Evolutionary conservation across 768 basidiomycete genomes (phyloP), one percentile per base, ranked within the genome.

Genomic region (Mycena chlorophos): DNA sequence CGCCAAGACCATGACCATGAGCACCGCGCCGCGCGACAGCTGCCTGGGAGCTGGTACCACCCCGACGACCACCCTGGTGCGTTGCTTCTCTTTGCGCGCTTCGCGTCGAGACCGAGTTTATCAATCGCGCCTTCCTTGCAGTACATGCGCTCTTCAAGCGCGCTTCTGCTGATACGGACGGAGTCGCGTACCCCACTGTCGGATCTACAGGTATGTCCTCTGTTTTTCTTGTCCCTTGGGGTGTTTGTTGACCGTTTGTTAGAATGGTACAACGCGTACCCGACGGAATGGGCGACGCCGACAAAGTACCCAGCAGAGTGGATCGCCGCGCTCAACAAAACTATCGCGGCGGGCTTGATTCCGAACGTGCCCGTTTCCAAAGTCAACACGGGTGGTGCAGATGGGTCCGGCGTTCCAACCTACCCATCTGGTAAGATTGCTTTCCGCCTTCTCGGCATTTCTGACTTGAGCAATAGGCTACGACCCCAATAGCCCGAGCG

Each of bases 311-410:
- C 55, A 3, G 51, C 34, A 14, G 55, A 14, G n/a, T 60, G 58
- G 58, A n/a, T 26, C 2, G 40, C 46, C 5, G 58, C 91, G 5
- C 76, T 94, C 60, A 75, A 81, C 47, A 77, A 73, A 16, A 89
- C 88, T n/a, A 75, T 86, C 17, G 65, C 77, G 2, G 81, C 85
- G 3, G 87, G 89, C 27, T 82, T 80, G 60, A 89, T 96, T 52
- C 94, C 94, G 0, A 67, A 84, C 60, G 74, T 93, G 54, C 81
- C 86, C 2, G 60, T 70, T 17, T 73, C 88, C 2, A 74, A 19
- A 14, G 40, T 42, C 40, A 20, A 42, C 40, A 12, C 73, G 3
- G 69, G 69, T 54, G 63, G 63, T 0, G 67, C 73, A 2, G 30
- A 43, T 19, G 40, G 40, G 16, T 64, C 68, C 6, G 58, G 64